Evolutionary conservation across 345 rosid genomes (phyloP).

Genomic region (Salix suchowensis): DNA sequence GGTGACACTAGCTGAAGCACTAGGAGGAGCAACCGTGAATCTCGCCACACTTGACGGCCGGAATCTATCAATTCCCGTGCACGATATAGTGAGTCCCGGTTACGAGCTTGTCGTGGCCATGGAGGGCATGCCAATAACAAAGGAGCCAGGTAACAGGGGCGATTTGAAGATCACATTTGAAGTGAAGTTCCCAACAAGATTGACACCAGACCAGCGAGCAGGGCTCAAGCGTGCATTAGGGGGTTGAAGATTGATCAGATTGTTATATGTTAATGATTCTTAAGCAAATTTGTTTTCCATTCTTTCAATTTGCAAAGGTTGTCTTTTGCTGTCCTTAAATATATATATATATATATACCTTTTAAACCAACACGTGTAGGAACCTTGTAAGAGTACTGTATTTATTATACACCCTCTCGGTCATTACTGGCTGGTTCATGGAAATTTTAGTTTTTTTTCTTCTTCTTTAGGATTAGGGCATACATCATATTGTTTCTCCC

Average conservation of each 20-base stretch:
- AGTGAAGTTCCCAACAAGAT: conserved; percentile 70
- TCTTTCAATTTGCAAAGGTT: neutral
- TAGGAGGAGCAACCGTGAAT: conserved; percentile 64
- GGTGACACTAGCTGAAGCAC: conserved; percentile 73
- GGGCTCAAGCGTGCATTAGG: conserved; percentile 70
- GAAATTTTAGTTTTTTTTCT: neutral
- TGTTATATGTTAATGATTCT: no score
- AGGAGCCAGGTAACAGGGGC: conserved; percentile 72
- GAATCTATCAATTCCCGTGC: conserved; percentile 50
- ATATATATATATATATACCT: neutral
- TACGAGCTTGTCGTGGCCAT: conserved; percentile 65
- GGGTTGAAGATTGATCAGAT: conserved; percentile 28
- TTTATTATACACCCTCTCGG: neutral
- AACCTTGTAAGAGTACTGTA: neutral
- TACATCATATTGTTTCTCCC: neutral
- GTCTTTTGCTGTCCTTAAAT: neutral
- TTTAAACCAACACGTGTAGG: neutral
- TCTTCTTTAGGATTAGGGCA: neutral
- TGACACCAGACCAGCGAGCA: conserved; percentile 67
- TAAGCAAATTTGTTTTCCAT: no score
- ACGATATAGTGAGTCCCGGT: conserved; percentile 72
- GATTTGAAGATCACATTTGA: conserved; percentile 73
- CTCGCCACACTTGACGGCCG: conserved; percentile 67
- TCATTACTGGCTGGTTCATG: neutral
- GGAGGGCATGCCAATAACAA: conserved; percentile 95